Base-by-base conservation (phyloP, 108 stramenopile species). In the Skeletonema marinoi region DNA sequence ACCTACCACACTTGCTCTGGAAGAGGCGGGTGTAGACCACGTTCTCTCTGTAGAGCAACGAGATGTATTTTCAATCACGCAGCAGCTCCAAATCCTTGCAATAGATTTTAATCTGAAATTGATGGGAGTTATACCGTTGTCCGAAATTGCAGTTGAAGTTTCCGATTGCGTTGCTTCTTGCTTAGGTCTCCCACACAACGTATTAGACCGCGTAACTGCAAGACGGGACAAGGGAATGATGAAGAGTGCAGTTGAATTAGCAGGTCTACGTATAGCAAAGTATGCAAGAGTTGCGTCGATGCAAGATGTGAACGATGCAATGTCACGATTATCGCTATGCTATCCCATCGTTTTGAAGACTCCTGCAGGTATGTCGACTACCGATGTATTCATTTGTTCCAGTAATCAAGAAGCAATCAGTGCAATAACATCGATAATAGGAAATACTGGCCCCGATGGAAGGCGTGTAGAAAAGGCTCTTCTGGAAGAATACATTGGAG, bases 171-270 rank as follows among this genome's bases (percentile, higher is more conserved):
- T 83, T 17, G 33, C 72, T 44, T 64, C 82, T 31, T 44, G 73
- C 3, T 54, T 83, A 8, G 77, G 73, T 19, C 36, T 83, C 3
- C 63, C 72, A 41, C 66, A 78, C 48, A 83, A 83, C 60, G 31
- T 32, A 39, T 68, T 83, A 32, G 77, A 71, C 9, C 38, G 54
- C 4, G 50, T 64, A 9, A 67, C 72, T 25, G 77, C 77, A 19
- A 72, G 82, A 32, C 82, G 82, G 12, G 82, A 83, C 60, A 83
- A 83, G 66, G 82, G 72, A 2, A 66, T 83, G 66, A 83, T 83
- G 82, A 83, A 83, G 73, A 36, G 46, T 16, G 75, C 78, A 10
- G 82, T 78, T 48, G 48, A 67, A 32, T 48, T 62, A 6, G 48
- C 65, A n/a, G 82, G 82, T 13, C 46, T 83, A 36, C 72, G 73